Evolutionary conservation across 2,329 filamentous ascomycete genomes (phyloP).

Genomic region (Trichophyton equinum): DNA sequence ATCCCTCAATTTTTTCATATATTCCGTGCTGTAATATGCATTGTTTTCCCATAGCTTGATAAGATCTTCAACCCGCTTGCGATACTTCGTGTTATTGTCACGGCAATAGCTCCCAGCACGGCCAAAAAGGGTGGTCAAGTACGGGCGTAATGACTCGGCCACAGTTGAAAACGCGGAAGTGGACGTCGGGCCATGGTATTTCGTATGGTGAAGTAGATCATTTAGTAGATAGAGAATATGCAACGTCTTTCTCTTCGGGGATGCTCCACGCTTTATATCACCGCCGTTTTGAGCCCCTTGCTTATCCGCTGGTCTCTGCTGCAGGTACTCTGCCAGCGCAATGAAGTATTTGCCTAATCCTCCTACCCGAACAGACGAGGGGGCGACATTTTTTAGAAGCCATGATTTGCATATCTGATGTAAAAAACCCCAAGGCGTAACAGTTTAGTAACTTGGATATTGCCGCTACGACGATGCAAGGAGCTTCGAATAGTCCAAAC

Average conservation of each 20-base stretch:
- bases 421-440: constrained; percentile 13
- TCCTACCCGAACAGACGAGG: constrained; percentile 52
- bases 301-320: constrained; percentile 16
- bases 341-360: constrained; percentile 65
- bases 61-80: constrained; percentile 51
- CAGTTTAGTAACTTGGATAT: constrained; percentile 26
- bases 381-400: constrained; percentile 60
- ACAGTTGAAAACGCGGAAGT: constrained; percentile 38
- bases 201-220: constrained; percentile 62
- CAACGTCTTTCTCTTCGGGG: constrained; percentile 55
- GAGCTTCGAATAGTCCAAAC: constrained; percentile 46
- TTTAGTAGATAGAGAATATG: constrained; percentile 68
- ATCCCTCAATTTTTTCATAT: constrained; percentile 48
- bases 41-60: constrained; percentile 59
- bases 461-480: constrained; percentile 4
- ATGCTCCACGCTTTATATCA: constrained; percentile 22
- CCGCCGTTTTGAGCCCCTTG: constrained; percentile 7
- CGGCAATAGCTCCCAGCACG: constrained; percentile 43
- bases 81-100: constrained; percentile 51
- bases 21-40: constrained; percentile 45
- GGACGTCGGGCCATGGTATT: constrained; percentile 36
- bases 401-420: constrained; percentile 75
- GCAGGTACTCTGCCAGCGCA: constrained; percentile 52
- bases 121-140: constrained; percentile 50
- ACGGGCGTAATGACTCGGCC: constrained; percentile 44